These are phyloP conservation scores for Penicillium robsamsonii DNA, from an alignment of 495 filamentous ascomycete species.

Conservation along the genomic window DNA sequence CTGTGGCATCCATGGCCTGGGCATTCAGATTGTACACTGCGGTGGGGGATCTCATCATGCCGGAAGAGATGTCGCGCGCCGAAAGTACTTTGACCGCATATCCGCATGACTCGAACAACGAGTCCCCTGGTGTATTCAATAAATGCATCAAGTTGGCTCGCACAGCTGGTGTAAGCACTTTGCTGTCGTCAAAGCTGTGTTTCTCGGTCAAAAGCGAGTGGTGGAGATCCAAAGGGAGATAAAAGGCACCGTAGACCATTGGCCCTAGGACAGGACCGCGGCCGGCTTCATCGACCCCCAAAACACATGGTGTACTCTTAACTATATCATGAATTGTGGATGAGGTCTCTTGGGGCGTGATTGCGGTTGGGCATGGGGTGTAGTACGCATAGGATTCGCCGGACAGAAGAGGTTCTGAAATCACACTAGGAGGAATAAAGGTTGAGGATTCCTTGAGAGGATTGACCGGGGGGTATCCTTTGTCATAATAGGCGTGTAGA, in stretches of 20 bases:
- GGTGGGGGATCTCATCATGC: constrained; percentile 66
- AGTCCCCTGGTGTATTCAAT: constrained; percentile 63
- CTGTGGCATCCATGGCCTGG: constrained; percentile 95
- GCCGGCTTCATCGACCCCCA: constrained; percentile 95
- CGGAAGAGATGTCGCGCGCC: constrained; percentile 75
- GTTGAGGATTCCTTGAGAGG: constrained; percentile 22
- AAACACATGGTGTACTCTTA: constrained; percentile 54
- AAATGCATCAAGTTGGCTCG: constrained; percentile 73
- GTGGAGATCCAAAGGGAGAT: constrained; percentile 67
- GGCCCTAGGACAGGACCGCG: constrained; percentile 92
- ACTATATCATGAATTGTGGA: constrained; percentile 12
- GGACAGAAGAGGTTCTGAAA: constrained; percentile 55
- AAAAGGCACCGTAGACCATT: constrained; percentile 95
- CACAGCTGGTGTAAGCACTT: constrained; percentile 72
- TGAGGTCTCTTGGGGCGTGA: constrained; percentile 39
- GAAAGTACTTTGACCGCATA: constrained; percentile 82
- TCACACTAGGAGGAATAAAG: constrained; percentile 80
- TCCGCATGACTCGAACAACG: constrained; percentile 68
- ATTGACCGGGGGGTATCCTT: neutral
- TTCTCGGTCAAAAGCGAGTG: constrained; percentile 68
- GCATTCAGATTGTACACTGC: constrained; percentile 89
- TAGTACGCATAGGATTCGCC: constrained; percentile 84
- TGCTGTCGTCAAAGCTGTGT: constrained; percentile 90
- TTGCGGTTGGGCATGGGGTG: constrained; percentile 61
- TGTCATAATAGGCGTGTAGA: constrained; percentile 3